phyloP scores from a whole-genome alignment of 2,329 filamentous ascomycete genomes.

The Zalaria sp. region DNA sequence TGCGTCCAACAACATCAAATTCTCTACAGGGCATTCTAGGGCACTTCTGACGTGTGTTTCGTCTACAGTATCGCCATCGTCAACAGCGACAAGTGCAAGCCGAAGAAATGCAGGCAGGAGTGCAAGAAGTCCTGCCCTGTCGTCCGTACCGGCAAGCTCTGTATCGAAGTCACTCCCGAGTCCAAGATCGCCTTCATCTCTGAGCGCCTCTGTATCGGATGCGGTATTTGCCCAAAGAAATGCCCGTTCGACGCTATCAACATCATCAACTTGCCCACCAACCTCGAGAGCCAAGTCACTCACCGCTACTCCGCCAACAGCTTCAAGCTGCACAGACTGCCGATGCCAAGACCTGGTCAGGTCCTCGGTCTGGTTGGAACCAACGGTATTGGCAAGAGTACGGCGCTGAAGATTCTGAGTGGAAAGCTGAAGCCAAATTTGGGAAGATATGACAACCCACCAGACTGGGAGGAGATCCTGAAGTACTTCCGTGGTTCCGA shows the following conservation, averaged over 20 bases:
- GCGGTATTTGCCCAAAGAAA: slow-evolving; percentile 99
- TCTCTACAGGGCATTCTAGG: no score
- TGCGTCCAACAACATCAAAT: slow-evolving; percentile 31
- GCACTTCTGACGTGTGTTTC: not conserved
- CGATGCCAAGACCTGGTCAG: slow-evolving; percentile 88
- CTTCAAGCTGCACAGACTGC: slow-evolving; percentile 96
- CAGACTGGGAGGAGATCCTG: slow-evolving; percentile 98
- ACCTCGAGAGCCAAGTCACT: slow-evolving; percentile 94
- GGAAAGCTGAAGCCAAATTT: slow-evolving; percentile 98
- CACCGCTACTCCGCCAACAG: slow-evolving; percentile 99
- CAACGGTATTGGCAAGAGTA: slow-evolving; percentile 99
- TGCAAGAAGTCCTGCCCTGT: slow-evolving; percentile 99
- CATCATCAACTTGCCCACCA: slow-evolving; percentile 99
- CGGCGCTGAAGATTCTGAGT: slow-evolving; percentile 95
- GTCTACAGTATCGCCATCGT: slow-evolving; percentile 83
- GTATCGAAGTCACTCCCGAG: slow-evolving; percentile 79
- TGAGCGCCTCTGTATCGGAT: slow-evolving; percentile 89
- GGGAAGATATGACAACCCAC: slow-evolving; percentile 87
- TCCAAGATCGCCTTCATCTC: slow-evolving; percentile 98
- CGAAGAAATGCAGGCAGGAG: slow-evolving; percentile 97
- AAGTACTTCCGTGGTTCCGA: slow-evolving; percentile 97
- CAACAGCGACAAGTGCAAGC: slow-evolving; percentile 96
- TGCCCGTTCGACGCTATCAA: slow-evolving; percentile 97
- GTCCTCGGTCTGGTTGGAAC: slow-evolving; percentile 94
- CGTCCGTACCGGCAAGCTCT: slow-evolving; percentile 91